phyloP scores from a whole-genome alignment of 495 filamentous ascomycete species.

The Podospora australis region DNA sequence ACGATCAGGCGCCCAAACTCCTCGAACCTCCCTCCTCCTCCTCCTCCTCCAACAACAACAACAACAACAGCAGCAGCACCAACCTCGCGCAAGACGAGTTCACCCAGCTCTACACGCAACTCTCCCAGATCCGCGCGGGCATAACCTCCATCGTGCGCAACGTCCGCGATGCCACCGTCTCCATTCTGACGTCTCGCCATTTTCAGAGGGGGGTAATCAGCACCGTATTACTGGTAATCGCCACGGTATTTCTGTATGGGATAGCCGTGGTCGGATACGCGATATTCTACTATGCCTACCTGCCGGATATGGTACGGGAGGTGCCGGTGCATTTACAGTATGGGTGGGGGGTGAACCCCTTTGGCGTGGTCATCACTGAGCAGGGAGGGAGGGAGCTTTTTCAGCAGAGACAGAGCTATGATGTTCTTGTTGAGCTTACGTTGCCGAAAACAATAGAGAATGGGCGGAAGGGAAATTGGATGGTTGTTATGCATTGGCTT shows the following conservation, averaged over 20 bases:
- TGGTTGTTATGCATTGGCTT: neutral
- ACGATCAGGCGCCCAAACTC: too few relatives aligned
- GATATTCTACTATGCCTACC: conserved; percentile 73
- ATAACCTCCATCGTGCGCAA: neutral
- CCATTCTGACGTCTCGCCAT: neutral
- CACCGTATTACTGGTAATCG: conserved; percentile 55
- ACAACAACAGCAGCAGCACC: conserved; percentile 37
- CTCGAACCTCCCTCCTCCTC: too few relatives aligned
- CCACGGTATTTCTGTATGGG: conserved; percentile 52
- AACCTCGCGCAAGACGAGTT: conserved; percentile 18
- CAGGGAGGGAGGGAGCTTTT: conserved; percentile 41
- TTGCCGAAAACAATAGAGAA: conserved; percentile 40
- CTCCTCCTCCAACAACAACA: neutral
- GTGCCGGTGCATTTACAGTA: conserved; percentile 76
- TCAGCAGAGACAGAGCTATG: conserved; percentile 49
- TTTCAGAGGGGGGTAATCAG: conserved; percentile 49
- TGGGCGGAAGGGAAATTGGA: neutral
- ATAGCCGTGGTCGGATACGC: conserved; percentile 62
- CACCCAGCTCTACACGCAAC: conserved; percentile 59
- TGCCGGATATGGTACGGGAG: conserved; percentile 62
- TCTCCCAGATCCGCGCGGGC: conserved; percentile 29
- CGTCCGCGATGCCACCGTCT: neutral
- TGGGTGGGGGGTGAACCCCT: conserved; percentile 54
- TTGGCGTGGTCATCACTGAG: conserved; percentile 46
- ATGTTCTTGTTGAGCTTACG: conserved; percentile 51